A percentile compares a stretch with the other conserved stretches of the same genome.
Evolutionary conservation across 176 grass and related monocot genomes (phyloP).

Genomic region (Tillandsia fasciculata): DNA sequence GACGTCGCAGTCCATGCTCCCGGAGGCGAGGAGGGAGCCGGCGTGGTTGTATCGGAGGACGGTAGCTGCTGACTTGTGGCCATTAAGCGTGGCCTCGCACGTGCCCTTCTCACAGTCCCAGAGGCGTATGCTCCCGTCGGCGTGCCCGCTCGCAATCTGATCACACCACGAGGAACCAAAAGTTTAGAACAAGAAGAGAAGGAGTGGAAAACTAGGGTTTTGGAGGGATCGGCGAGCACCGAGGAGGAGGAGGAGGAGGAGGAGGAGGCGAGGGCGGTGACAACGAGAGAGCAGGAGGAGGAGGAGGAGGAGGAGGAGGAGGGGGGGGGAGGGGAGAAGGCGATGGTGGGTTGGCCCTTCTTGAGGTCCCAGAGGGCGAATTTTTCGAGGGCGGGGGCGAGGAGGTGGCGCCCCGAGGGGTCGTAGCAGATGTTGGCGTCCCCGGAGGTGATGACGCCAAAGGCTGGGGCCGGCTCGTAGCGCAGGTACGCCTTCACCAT

Average conservation of each 20-base stretch:
- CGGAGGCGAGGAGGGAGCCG: slow-evolving; percentile 64
- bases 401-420: slow-evolving; percentile 62
- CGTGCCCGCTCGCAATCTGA: slow-evolving; percentile 84
- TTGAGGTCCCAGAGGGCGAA: slow-evolving; percentile 81
- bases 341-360: slow-evolving; percentile 49
- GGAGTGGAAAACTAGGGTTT: slow-evolving; percentile 2
- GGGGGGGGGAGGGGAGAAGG: slow-evolving; percentile 34
- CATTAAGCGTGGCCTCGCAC: slow-evolving; percentile 80
- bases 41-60: slow-evolving; percentile 52
- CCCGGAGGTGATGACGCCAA: slow-evolving; percentile 65
- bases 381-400: slow-evolving; percentile 72
- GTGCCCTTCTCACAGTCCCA: slow-evolving; percentile 72
- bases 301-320: slow-evolving; percentile 23
- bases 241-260: slow-evolving; percentile 34
- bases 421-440: slow-evolving; percentile 79
- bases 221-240: slow-evolving; percentile 22
- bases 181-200: not conserved
- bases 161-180: slow-evolving; percentile 6
- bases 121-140: slow-evolving; percentile 76
- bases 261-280: slow-evolving; percentile 42
- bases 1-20: slow-evolving; percentile 84
- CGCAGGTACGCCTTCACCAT: slow-evolving; percentile 98
- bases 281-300: slow-evolving; percentile 21
- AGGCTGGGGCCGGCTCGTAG: slow-evolving; percentile 66
- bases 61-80: slow-evolving; percentile 69